Evolutionary conservation across 148 eudicot species (phyloP).

Genomic region (Rhododendron molle): DNA sequence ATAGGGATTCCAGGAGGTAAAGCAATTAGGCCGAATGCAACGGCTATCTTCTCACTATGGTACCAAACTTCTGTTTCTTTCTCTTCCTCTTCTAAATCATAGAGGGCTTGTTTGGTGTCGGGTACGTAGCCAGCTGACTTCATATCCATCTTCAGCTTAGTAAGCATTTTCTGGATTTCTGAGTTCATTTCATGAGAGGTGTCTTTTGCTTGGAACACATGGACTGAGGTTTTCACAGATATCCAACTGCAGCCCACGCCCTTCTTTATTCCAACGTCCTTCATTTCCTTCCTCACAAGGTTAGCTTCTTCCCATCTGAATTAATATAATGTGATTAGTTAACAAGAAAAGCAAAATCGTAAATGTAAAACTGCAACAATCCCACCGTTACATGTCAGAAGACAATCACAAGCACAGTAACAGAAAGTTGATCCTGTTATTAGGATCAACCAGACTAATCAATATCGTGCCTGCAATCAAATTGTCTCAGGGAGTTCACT

Average conservation of each 20-base stretch:
- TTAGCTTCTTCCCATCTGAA: conserved; percentile 61
- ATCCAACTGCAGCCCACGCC: conserved; percentile 60
- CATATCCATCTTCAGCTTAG: conserved; percentile 31
- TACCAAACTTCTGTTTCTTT: conserved; percentile 52
- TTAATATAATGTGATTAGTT: neutral
- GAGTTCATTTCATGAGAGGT: conserved; percentile 34
- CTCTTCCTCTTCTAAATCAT: conserved; percentile 60
- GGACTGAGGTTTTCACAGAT: conserved; percentile 36
- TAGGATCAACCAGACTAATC: neutral
- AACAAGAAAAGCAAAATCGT: neutral
- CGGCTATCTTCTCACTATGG: conserved; percentile 64
- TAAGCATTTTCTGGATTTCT: conserved; percentile 47
- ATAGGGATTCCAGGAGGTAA: conserved; percentile 50
- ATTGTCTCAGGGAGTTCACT: neutral
- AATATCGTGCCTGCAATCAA: neutral
- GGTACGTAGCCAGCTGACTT: conserved; percentile 50
- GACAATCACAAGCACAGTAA: neutral
- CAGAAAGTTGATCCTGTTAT: neutral
- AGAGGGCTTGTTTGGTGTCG: conserved; percentile 39
- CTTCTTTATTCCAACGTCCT: conserved; percentile 45
- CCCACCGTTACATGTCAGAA: neutral
- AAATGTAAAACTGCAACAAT: neutral
- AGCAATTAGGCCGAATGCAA: conserved; percentile 48
- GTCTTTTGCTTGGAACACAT: conserved; percentile 60
- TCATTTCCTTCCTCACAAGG: conserved; percentile 50